phyloP scores from a whole-genome alignment of 495 filamentous ascomycete genomes.

The Aspergillus conjunctus region DNA sequence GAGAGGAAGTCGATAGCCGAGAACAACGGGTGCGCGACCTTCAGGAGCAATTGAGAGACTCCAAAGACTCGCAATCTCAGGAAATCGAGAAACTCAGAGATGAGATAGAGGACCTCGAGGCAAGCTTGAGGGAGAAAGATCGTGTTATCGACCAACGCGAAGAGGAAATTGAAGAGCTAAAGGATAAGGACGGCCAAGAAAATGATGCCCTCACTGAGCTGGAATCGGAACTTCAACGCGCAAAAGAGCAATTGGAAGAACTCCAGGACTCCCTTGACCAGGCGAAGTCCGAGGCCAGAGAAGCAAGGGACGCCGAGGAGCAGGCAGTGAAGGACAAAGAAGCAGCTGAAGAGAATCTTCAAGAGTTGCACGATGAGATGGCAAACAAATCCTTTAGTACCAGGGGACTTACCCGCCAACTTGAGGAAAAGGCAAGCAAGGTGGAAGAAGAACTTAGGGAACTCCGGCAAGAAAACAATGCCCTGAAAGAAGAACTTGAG shows the following conservation, averaged over 20 bases:
- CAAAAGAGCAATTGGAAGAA: slow-evolving; percentile 59
- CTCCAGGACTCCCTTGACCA: slow-evolving; percentile 62
- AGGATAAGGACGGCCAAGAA: slow-evolving; percentile 56
- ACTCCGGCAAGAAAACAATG: slow-evolving; percentile 59
- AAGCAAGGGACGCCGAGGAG: slow-evolving; percentile 62
- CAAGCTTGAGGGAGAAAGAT: slow-evolving; percentile 66
- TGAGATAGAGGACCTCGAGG: slow-evolving; percentile 68
- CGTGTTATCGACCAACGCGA: slow-evolving; percentile 64
- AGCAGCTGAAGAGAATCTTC: slow-evolving; percentile 50
- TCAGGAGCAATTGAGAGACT: slow-evolving; percentile 45
- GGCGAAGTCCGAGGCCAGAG: slow-evolving; percentile 52
- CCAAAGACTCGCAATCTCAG: slow-evolving; percentile 52
- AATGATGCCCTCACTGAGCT: slow-evolving; percentile 54
- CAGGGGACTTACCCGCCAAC: slow-evolving; percentile 73
- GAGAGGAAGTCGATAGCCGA: slow-evolving; percentile 58
- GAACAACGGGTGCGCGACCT: slow-evolving; percentile 54
- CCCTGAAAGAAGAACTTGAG: slow-evolving; percentile 52
- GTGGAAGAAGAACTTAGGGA: slow-evolving; percentile 65
- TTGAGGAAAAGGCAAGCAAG: slow-evolving; percentile 67
- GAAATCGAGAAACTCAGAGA: slow-evolving; percentile 65
- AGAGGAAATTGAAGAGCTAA: slow-evolving; percentile 63
- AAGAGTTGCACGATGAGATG: slow-evolving; percentile 73
- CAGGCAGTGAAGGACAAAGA: slow-evolving; percentile 63
- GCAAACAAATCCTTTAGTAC: slow-evolving; percentile 76
- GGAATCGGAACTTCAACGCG: slow-evolving; percentile 54